A percentile compares a stretch with the other conserved stretches of the same genome.
Evolutionary conservation across 768 basidiomycete species (phyloP).

Genomic region (Tephrocybe sp.): DNA sequence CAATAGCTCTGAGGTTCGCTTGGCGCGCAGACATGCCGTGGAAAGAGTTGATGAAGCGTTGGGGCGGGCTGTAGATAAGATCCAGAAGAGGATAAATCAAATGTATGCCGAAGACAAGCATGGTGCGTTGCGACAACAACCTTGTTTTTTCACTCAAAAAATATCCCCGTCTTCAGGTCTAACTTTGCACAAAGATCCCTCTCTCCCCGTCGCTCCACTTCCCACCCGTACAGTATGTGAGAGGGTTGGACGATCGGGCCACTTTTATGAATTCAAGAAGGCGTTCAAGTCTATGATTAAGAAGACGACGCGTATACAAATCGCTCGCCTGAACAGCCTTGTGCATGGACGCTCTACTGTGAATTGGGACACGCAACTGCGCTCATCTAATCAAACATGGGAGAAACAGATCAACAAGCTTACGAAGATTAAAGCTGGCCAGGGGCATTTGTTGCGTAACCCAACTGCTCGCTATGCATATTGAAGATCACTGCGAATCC

Average conservation of each 20-base stretch:
- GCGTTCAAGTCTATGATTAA: constrained; percentile 1
- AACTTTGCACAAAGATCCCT: background rate
- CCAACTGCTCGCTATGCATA: too few species aligned
- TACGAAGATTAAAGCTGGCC: too few species aligned
- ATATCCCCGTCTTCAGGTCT: too few species aligned
- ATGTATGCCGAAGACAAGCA: background rate
- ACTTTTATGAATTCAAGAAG: constrained; percentile 1
- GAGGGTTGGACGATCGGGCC: background rate
- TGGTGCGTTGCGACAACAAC: background rate
- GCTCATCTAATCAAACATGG: background rate
- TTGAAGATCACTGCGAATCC: too few species aligned
- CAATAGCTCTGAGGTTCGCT: constrained; percentile 1
- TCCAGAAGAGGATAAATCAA: background rate
- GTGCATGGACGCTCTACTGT: background rate
- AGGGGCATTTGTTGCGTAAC: too few species aligned
- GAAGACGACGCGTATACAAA: constrained; percentile 1
- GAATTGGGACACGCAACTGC: constrained; percentile 2
- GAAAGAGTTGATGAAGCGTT: background rate
- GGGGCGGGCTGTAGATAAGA: background rate
- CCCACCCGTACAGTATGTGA: constrained; percentile 5
- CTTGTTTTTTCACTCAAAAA: too few species aligned
- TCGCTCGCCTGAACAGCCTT: constrained; percentile 4
- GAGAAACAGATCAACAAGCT: constrained; percentile 5
- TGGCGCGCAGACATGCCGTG: constrained; percentile 1
- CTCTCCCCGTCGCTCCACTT: constrained; percentile 7